These are phyloP conservation scores for Dipteronia dyeriana DNA, from an alignment of 345 rosid genomes.

Conservation along the genomic window DNA sequence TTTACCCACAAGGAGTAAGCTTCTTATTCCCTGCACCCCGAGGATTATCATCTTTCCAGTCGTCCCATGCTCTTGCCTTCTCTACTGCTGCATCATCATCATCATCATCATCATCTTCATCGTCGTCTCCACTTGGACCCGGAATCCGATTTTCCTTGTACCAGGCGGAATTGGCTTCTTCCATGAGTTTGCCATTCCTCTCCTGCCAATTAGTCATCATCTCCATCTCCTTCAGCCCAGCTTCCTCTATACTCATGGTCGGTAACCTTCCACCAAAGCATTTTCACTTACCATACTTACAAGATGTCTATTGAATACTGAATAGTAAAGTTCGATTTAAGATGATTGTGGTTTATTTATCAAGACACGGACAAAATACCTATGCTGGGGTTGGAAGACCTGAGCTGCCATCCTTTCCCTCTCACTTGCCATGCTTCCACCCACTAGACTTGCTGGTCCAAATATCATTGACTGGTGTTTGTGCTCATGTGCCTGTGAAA, in stretches of 20 bases:
- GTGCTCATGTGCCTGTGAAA: slow-evolving; percentile 83
- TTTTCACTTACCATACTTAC: slow-evolving; percentile 12
- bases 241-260: slow-evolving; percentile 98
- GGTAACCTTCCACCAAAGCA: slow-evolving; percentile 62
- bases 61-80: slow-evolving; percentile 88
- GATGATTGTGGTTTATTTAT: background rate
- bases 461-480: slow-evolving; percentile 89
- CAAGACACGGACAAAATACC: slow-evolving; percentile 40
- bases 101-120: slow-evolving; percentile 57
- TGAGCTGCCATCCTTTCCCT: slow-evolving; percentile 89
- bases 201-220: slow-evolving; percentile 97
- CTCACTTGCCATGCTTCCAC: slow-evolving; percentile 60
- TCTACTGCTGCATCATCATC: slow-evolving; percentile 70
- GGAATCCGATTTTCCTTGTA: slow-evolving; percentile 55
- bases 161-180: slow-evolving; percentile 92
- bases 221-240: slow-evolving; percentile 90
- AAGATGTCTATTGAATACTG: background rate
- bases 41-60: slow-evolving; percentile 98
- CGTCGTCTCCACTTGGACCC: slow-evolving; percentile 50
- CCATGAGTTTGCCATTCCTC: slow-evolving; percentile 68
- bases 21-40: slow-evolving; percentile 97
- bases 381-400: slow-evolving; percentile 82
- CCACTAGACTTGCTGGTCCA: slow-evolving; percentile 84
- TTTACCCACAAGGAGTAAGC: slow-evolving; percentile 93
- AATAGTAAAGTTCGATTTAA: background rate